Conservation (phyloP, 2,329 filamentous ascomycete species). For the Fusarium irregulare region DNA sequence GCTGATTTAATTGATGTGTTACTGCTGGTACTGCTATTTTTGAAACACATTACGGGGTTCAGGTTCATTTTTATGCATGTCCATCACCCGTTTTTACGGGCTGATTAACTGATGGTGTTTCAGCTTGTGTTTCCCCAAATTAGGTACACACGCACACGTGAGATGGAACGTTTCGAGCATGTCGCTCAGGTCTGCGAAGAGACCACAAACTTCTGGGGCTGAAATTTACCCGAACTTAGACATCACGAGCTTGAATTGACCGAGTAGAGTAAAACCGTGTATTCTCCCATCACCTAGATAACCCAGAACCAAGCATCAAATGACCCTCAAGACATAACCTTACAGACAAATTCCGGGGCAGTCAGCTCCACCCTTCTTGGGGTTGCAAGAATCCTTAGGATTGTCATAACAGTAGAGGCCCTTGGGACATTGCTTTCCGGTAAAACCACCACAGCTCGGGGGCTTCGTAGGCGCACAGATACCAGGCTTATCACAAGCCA, state of each 20-base stretch:
- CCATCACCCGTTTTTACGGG: slow-evolving; percentile 8
- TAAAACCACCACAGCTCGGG: slow-evolving; percentile 44
- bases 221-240: rapidly evolving
- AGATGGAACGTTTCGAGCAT: background rate
- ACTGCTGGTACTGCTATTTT: background rate
- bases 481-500: slow-evolving; percentile 51
- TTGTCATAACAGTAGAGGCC: slow-evolving; percentile 48
- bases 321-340: background rate
- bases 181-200: no score
- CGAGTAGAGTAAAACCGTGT: background rate
- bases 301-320: background rate
- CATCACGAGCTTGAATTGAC: background rate
- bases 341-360: slow-evolving; percentile 50
- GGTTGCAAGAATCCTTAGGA: slow-evolving; percentile 46
- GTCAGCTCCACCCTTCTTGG: slow-evolving; percentile 45
- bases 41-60: slow-evolving; percentile 13
- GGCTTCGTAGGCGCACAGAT: slow-evolving; percentile 48
- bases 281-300: background rate
- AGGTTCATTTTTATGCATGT: slow-evolving; percentile 20
- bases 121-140: slow-evolving; percentile 3
- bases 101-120: background rate
- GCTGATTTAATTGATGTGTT: background rate
- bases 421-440: slow-evolving; percentile 43
- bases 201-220: background rate
- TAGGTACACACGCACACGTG: background rate